Evolutionary conservation across 306 rosid species (phyloP).

Genomic region (Amphicarpaea edgeworthii): DNA sequence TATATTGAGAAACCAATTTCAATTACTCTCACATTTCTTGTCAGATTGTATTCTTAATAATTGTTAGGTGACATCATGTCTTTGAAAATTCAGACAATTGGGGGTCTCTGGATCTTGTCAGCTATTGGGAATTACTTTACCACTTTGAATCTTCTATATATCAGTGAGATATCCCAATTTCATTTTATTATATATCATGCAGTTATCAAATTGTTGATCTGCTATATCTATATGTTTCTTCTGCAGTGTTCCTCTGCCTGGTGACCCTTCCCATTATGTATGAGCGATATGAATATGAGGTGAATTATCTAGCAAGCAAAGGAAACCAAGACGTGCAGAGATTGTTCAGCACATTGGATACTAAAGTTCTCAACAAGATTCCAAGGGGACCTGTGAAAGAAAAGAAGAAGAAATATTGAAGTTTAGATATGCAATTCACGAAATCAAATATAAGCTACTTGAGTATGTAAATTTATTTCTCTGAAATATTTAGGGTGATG

Average conservation of each 20-base stretch:
- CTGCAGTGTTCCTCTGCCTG: slow-evolving; percentile 53
- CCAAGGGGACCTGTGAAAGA: slow-evolving; percentile 70
- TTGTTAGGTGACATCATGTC: slow-evolving; percentile 25
- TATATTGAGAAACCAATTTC: slow-evolving; percentile 34
- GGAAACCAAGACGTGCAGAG: slow-evolving; percentile 58
- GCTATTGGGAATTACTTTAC: slow-evolving; percentile 54
- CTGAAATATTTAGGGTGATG: neutral
- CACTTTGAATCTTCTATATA: slow-evolving; percentile 56
- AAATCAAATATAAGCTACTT: slow-evolving; percentile 2
- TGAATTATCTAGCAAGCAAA: slow-evolving; percentile 59
- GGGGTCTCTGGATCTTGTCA: slow-evolving; percentile 64
- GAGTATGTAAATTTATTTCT: neutral
- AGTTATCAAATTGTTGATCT: slow-evolving; percentile 22
- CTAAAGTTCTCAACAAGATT: slow-evolving; percentile 62
- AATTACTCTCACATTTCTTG: neutral
- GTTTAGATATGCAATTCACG: neutral
- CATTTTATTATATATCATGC: slow-evolving; percentile 4
- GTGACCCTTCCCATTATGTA: slow-evolving; percentile 61
- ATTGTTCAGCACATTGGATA: slow-evolving; percentile 55
- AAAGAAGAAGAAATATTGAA: slow-evolving; percentile 47
- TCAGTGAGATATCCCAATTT: slow-evolving; percentile 54
- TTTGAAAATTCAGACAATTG: slow-evolving; percentile 57
- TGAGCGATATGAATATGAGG: slow-evolving; percentile 65
- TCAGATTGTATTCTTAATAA: neutral
- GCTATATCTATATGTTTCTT: neutral